Evolutionary conservation across 1,284 basidiomycete genomes (phyloP).

Genomic region (Kwoniella shivajii): DNA sequence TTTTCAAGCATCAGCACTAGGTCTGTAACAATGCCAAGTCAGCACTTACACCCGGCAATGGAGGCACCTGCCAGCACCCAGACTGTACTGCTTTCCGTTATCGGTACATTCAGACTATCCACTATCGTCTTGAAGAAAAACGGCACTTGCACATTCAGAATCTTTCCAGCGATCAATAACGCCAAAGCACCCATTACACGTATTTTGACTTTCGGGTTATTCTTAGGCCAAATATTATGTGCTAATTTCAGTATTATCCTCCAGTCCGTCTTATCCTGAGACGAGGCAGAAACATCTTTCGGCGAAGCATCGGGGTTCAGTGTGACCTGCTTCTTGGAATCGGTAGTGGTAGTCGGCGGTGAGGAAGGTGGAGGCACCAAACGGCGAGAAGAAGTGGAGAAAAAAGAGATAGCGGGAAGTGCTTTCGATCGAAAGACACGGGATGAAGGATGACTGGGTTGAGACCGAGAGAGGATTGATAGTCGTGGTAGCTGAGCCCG

Average conservation of each 20-base stretch:
- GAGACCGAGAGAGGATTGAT: too few species aligned
- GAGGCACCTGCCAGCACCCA: slow-evolving; percentile 89
- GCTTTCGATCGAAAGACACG: background rate
- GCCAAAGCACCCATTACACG: slow-evolving; percentile 82
- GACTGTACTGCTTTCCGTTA: slow-evolving; percentile 75
- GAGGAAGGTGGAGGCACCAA: slow-evolving; percentile 7
- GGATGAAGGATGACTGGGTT: background rate
- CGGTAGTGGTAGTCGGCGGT: slow-evolving; percentile 10
- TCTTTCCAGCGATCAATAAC: slow-evolving; percentile 84
- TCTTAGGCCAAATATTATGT: slow-evolving; percentile 63
- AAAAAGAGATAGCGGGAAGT: background rate
- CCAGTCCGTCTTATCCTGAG: slow-evolving; percentile 56
- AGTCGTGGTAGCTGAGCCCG: background rate
- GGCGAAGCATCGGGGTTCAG: background rate
- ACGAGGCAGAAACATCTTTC: background rate
- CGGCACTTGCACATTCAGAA: slow-evolving; percentile 96
- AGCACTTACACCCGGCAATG: slow-evolving; percentile 82
- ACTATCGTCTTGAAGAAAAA: slow-evolving; percentile 92
- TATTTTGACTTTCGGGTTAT: slow-evolving; percentile 59
- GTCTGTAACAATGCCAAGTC: background rate
- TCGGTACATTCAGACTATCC: slow-evolving; percentile 82
- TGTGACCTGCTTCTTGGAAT: slow-evolving; percentile 8
- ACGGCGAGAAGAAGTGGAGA: slow-evolving; percentile 16
- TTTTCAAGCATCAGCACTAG: background rate
- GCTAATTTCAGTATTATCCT: slow-evolving; percentile 60